phyloP scores from a whole-genome alignment of 208 protist species.

The Crithidia fasciculata region DNA sequence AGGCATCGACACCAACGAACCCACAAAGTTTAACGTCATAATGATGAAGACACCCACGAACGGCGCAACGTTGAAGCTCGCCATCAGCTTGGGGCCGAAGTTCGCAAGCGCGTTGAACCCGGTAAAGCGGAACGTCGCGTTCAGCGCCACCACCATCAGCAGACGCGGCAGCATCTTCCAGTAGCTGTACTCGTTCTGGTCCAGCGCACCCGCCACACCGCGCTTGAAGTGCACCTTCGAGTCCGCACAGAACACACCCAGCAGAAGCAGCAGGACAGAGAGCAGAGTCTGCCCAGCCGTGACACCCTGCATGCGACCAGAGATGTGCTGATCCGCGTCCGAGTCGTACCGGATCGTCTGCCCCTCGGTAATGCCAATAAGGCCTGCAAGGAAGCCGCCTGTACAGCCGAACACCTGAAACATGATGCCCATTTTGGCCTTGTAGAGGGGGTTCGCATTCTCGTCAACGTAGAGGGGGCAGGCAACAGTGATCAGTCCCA shows the following conservation, averaged over 20 bases:
- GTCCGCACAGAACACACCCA: constrained; percentile 12
- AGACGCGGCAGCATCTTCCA: constrained; percentile 39
- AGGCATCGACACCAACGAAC: constrained; percentile 39
- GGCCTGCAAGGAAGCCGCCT: constrained; percentile 53
- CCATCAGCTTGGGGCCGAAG: constrained; percentile 62
- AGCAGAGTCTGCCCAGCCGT: constrained; percentile 39
- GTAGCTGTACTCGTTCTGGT: constrained; percentile 18
- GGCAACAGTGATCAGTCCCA: constrained; percentile 43
- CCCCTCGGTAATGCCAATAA: constrained; percentile 38
- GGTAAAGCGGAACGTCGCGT: constrained; percentile 58
- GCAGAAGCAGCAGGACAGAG: constrained; percentile 33
- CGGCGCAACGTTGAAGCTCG: constrained; percentile 38
- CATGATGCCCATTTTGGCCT: constrained; percentile 39
- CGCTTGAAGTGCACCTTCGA: constrained; percentile 23
- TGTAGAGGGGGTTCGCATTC: constrained; percentile 35
- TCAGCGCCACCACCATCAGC: constrained; percentile 39
- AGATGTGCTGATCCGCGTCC: constrained; percentile 34
- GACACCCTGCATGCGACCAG: constrained; percentile 46
- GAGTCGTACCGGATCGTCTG: constrained; percentile 28
- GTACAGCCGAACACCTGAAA: constrained; percentile 59
- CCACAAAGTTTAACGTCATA: constrained; percentile 58
- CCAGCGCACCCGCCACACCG: not conserved
- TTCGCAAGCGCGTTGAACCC: constrained; percentile 73
- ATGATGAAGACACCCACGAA: constrained; percentile 58
- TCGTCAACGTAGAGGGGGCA: constrained; percentile 61